Evolutionary conservation across 2,329 filamentous ascomycete species (phyloP).

Genomic region (Colletotrichum tabaci): DNA sequence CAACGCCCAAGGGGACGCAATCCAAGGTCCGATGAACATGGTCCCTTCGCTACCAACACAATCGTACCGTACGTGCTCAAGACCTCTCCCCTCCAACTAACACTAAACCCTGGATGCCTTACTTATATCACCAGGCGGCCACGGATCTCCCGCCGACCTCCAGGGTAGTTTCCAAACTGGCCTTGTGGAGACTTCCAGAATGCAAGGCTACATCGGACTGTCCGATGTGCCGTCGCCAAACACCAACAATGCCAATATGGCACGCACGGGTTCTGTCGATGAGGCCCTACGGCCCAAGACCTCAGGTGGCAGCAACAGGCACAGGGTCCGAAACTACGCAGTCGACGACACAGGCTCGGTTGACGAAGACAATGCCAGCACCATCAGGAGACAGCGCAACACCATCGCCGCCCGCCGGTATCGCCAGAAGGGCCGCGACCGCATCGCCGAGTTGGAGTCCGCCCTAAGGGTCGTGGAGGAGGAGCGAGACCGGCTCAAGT

Average conservation of each 20-base stretch:
- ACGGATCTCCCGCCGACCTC: background rate
- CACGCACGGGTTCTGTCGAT: background rate
- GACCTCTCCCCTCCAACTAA: background rate
- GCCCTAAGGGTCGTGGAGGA: conserved; percentile 65
- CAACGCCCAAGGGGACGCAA: background rate
- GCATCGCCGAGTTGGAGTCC: conserved; percentile 69
- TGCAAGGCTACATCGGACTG: background rate
- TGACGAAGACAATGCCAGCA: background rate
- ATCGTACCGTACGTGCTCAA: background rate
- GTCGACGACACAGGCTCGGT: background rate
- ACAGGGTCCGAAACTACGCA: background rate
- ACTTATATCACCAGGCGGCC: background rate
- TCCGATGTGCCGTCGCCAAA: background rate
- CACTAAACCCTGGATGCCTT: background rate
- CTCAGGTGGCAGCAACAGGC: background rate
- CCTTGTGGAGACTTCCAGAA: background rate
- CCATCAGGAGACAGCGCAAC: conserved; percentile 71
- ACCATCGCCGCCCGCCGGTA: conserved; percentile 75
- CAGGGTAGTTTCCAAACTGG: background rate
- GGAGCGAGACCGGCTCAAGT: conserved; percentile 70
- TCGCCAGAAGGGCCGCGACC: conserved; percentile 75
- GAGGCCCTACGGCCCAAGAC: background rate
- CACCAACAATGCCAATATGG: background rate
- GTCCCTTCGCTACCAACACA: background rate
- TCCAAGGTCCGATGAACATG: background rate